A percentile compares a stretch with the other conserved stretches of the same genome.
These are phyloP conservation scores for Trametes pubescens DNA, from an alignment of 1,284 basidiomycete genomes.

Conservation along the genomic window DNA sequence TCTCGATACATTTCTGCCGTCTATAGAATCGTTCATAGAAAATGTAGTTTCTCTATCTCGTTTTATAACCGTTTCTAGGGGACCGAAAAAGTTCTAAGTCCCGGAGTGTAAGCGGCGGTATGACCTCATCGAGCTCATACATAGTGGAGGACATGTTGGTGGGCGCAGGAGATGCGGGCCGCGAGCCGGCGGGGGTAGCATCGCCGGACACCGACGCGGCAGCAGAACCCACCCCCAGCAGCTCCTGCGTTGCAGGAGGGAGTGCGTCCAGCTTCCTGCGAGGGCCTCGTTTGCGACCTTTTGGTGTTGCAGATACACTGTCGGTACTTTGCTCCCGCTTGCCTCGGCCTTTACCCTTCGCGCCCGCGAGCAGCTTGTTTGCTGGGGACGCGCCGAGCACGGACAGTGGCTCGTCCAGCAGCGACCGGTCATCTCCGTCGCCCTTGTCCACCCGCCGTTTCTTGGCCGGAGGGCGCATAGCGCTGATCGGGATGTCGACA, in stretches of 20 bases:
- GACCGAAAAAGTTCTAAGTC: too few species aligned
- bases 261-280: slow-evolving; percentile 55
- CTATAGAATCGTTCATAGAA: too few species aligned
- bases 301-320: slow-evolving; percentile 50
- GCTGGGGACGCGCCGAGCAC: slow-evolving; percentile 35
- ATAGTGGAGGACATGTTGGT: slow-evolving; percentile 63
- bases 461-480: slow-evolving; percentile 54
- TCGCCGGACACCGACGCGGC: slow-evolving; percentile 59
- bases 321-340: slow-evolving; percentile 57
- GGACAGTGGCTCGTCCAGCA: slow-evolving; percentile 43
- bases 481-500: slow-evolving; percentile 49
- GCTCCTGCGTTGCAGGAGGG: slow-evolving; percentile 54
- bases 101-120: too few species aligned
- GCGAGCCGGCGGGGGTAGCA: slow-evolving; percentile 52
- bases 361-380: slow-evolving; percentile 37
- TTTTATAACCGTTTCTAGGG: too few species aligned
- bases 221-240: slow-evolving; percentile 59
- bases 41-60: too few species aligned
- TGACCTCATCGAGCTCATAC: slow-evolving; percentile 73
- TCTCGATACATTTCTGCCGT: too few species aligned
- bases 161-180: slow-evolving; percentile 68
- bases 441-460: slow-evolving; percentile 55
- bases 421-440: slow-evolving; percentile 49
- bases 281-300: slow-evolving; percentile 49
- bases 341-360: slow-evolving; percentile 49